Base-by-base conservation (phyloP, 345 rosid genomes). In the Pugionium cornutum region DNA sequence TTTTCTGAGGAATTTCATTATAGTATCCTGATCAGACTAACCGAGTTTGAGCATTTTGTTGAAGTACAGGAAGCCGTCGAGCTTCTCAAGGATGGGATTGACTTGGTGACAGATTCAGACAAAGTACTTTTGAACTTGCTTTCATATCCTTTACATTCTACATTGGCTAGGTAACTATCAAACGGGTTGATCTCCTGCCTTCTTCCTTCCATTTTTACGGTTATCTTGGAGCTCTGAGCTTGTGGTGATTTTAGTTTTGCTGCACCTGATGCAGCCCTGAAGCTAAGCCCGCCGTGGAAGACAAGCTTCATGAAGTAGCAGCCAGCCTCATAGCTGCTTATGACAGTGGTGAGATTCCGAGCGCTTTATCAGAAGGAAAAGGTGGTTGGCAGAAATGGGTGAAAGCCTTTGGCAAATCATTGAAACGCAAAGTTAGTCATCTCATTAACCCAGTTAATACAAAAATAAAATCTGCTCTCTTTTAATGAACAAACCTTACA, bases 11-110 rank as follows among this genome's bases (percentile, higher is more conserved):
- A 18, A 18, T 18, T 18, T 18, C 18, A 18, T 18, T 18, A 18
- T 18, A 18, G 18, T 18, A 18, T 18, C 18, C 18, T 18, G 18
- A 18, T 18, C 18, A 18, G 32, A 57, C 52, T 72, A 2, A 47
- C 51, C 1, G n/a, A 67, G 51, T 60, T 40, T 53, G 62, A 51
- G 53, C 51, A 31, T 73, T 35, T 64, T 71, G 77, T 53, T 61
- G 45, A 55, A 79, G 51, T 61, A 65, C 86, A 92, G 96, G 98
- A 89, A 77, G 95, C 96, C 3, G 78, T 83, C 53, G 81, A 83
- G 75, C 88, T 92, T 64, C 94, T 89, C 47, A 86, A 89, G 85
- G 97, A 92, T 83, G 97, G 91, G 62, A 88, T 92, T 82, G 98
- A 92, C 75, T 77, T 89, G 83, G 83, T 88, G 73, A 78, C 96